phyloP scores from a whole-genome alignment of 2,329 filamentous ascomycete species.

The Aureobasidium lini region DNA sequence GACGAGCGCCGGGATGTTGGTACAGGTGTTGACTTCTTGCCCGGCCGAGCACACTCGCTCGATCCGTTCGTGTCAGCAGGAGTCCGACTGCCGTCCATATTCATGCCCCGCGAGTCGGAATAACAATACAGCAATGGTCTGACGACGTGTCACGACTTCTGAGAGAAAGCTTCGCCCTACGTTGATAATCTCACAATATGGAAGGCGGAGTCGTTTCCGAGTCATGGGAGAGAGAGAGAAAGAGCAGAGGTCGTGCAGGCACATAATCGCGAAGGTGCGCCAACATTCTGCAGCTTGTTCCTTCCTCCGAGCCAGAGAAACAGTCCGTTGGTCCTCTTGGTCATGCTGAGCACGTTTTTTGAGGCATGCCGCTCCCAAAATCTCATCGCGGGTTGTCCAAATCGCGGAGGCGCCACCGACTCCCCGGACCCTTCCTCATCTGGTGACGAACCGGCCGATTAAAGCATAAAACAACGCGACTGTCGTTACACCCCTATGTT shows the following conservation, averaged over 20 bases:
- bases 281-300: neutral
- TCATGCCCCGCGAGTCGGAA: neutral
- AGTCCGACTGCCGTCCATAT: neutral
- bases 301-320: neutral
- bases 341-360: neutral
- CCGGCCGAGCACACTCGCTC: neutral
- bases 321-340: neutral
- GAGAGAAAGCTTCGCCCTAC: neutral
- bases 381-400: neutral
- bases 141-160: neutral
- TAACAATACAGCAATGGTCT: neutral
- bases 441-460: no score
- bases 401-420: neutral
- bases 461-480: no score
- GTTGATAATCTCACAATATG: no score
- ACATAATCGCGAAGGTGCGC: neutral
- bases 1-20: neutral
- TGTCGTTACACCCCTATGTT: no score
- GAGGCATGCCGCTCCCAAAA: neutral
- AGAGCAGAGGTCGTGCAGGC: neutral
- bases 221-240: neutral
- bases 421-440: no score
- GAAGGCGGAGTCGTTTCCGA: neutral
- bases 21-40: neutral
- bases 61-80: neutral